Percentiles rank a stretch among this genome's conserved stretches.
phyloP scores from a whole-genome alignment of 306 rosid species.

The Ammopiptanthus mongolicus region DNA sequence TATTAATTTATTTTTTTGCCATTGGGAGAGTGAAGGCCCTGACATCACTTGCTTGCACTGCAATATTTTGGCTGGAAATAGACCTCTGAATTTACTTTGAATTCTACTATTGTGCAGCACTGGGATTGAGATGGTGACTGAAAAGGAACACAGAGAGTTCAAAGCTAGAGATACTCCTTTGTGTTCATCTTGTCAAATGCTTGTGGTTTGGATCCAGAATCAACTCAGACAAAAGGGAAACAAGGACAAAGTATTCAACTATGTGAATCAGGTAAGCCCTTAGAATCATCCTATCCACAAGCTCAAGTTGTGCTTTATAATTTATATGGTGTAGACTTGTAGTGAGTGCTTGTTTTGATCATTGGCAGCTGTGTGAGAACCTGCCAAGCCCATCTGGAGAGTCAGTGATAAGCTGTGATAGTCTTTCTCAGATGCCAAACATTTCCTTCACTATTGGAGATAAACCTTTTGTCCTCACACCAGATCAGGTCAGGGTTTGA shows the following conservation, averaged over 20 bases:
- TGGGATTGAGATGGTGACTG: slow-evolving; percentile 63
- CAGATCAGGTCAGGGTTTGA: slow-evolving; percentile 59
- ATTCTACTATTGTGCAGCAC: slow-evolving; percentile 31
- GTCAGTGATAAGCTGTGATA: slow-evolving; percentile 51
- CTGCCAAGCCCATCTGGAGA: slow-evolving; percentile 79
- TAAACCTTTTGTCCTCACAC: slow-evolving; percentile 58
- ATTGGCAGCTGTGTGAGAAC: slow-evolving; percentile 64
- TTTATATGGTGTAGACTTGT: neutral
- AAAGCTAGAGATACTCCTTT: slow-evolving; percentile 38
- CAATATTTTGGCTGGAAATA: neutral
- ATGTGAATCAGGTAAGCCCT: slow-evolving; percentile 53
- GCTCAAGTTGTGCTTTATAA: neutral
- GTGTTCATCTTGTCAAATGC: slow-evolving; percentile 77
- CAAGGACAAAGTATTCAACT: slow-evolving; percentile 63
- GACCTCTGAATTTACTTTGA: neutral
- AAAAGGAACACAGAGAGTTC: slow-evolving; percentile 29
- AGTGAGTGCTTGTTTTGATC: slow-evolving; percentile 12
- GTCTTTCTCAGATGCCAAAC: slow-evolving; percentile 60
- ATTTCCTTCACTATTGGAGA: slow-evolving; percentile 61
- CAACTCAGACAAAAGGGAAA: slow-evolving; percentile 55
- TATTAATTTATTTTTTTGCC: neutral
- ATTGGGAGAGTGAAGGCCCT: neutral
- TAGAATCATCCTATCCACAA: neutral
- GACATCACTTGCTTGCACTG: neutral
- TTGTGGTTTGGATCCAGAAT: slow-evolving; percentile 73